phyloP scores from a whole-genome alignment of 331 rosid species.

The Ulmus americana region DNA sequence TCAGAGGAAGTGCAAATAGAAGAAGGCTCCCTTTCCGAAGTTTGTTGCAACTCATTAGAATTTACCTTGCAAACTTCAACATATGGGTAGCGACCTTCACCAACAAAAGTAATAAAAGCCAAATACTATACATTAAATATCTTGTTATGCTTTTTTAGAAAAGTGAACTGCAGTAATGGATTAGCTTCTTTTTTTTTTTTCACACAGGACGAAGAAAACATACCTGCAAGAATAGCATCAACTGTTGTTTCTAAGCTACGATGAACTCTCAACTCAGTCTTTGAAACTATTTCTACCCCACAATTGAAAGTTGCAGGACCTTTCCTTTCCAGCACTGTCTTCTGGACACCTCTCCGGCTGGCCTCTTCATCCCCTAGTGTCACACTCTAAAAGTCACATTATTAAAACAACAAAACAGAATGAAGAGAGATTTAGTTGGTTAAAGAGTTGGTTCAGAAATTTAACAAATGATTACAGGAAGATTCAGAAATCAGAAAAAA shows the following conservation, averaged over 20 bases:
- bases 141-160: conserved; percentile 14
- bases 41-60: conserved; percentile 42
- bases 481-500: not conserved
- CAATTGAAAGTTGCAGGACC: conserved; percentile 84
- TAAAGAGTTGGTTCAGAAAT: not conserved
- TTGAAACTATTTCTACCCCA: conserved; percentile 89
- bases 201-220: not conserved
- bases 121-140: not conserved
- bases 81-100: conserved; percentile 63
- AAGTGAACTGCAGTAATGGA: not conserved
- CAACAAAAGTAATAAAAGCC: conserved; percentile 12
- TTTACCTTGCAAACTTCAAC: conserved; percentile 75
- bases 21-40: conserved; percentile 27
- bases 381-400: conserved; percentile 58
- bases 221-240: conserved; percentile 83
- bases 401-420: conserved; percentile 24
- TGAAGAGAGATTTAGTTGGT: conserved; percentile 11
- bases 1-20: conserved; percentile 29
- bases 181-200: not conserved
- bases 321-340: conserved; percentile 92
- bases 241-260: conserved; percentile 77
- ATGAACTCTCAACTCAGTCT: conserved; percentile 77
- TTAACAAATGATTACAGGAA: not conserved
- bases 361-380: conserved; percentile 98
- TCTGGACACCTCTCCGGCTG: conserved; percentile 81